Evolutionary conservation across 2,329 filamentous ascomycete genomes (phyloP), one percentile per base, ranked within the genome.

Genomic region (Cercospora sesami): DNA sequence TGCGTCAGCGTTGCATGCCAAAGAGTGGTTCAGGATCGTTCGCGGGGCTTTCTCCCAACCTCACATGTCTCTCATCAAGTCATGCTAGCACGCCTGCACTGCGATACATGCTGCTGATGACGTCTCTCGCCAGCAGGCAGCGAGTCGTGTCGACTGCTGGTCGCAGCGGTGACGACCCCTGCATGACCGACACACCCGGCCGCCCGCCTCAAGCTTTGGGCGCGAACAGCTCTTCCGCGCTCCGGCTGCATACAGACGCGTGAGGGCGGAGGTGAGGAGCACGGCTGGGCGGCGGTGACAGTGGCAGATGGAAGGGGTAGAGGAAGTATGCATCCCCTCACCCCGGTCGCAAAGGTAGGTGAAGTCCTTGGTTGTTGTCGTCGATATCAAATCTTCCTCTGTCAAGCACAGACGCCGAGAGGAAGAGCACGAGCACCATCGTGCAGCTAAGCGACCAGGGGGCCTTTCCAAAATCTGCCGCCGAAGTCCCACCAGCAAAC

Each of bases 401-500:
- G 26, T 42, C 23, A 36, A 31, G 61, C 61, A 64, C 61, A 64
- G 61, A 64, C 61, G 61, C 31, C 30, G 48, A 57, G 31, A 57
- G 61, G 18, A 57, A 31, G 5, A 57, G 28, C 48, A 18, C 28
- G 21, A 31, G 28, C 48, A 10, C n/a, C 39, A 36, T 31, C 31
- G 42, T 31, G 51, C 23, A 16, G 31, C 48, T 39, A 39, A 48
- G 45, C 28, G n/a, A 28, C 30, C 48, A 64, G 48, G 48, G 61
- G 55, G n/a, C 28, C 30, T 59, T 59, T 36, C 55, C 55, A 59
- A 64, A 36, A 64, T 57, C 33, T 57, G 33, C 23, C 30, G 31
- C 61, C 61, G 61, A 55, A 64, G 61, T 55, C n/a, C 10, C 12
- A 21, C 61, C 61, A 64, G 61, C 61, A 64, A 64, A 64, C 61